Base-by-base conservation (phyloP, 2,329 filamentous ascomycete species). In the Didymella glomerata region DNA sequence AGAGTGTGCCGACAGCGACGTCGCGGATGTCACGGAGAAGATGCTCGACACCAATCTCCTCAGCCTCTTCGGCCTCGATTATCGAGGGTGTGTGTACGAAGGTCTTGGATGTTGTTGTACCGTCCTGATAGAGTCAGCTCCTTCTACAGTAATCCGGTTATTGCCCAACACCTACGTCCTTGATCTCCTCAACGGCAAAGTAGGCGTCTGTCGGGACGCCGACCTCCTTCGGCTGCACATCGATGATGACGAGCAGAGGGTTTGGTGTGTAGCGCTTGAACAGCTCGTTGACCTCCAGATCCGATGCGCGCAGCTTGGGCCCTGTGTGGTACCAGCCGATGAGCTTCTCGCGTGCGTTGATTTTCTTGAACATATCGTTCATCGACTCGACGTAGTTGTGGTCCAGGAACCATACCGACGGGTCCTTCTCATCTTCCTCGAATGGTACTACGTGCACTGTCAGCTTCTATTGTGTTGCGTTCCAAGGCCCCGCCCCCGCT, bases 321-420 rank as follows among this genome's bases (percentile, higher is more conserved):
- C 95, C 95, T 20, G 95, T 96, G 81, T 99, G 95, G 80, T 99
- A 99, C 95, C 95, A 99, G 75, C 95, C 95, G 85, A 99, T 96
- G 78, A 99, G 86, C 88, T 98, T 98, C 83, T 99, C 95, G 65
- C 92, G 86, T 62, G 95, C 95, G 83, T 99, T 99, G 85, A 99
- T 93, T 83, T 98, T 98, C 85, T 99, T 99, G 86, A 99, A 99
- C 95, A 99, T 99, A 80, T 98, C 95, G 82, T 95, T 96, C 95
- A 99, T 99, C 70, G 90, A 92, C 81, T 99, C 95, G 79, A 99
- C 91, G 75, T 97, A 99, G 86, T 98, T 98, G 85, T 99, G 95
- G 79, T 99, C 95, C 66, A 99, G 82, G 78, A 98, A 99, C 95
- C 95, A 99, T 76, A 99, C 95, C 34, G 94, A 96, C 3, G 94